Base-by-base conservation (phyloP, 1,139 yeast species). In the Candida labiduridarum region DNA sequence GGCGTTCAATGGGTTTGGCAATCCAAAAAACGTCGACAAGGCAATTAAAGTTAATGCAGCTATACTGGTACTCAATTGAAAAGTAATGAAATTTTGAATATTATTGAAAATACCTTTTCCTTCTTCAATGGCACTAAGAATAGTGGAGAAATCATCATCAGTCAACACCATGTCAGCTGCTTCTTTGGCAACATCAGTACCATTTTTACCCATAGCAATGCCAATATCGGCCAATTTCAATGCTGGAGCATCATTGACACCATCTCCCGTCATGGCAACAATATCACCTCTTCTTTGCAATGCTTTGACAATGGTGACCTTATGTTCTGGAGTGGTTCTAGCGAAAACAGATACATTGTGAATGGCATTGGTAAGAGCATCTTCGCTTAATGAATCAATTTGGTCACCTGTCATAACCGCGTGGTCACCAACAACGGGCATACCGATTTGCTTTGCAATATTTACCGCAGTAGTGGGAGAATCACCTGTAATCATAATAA, bases 231-330 rank as follows among this genome's bases (percentile, higher is more conserved):
- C 99, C 63, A 92, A 78, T 67, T 94, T 94, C 61, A 94, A 80
- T 4, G 99, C 98, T n/a, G 99, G 99, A 0, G 99, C 97, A 71
- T 94, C 99, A 66, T 94, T 94, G 27, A 94, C 99, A 70, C 99
- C 99, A 69, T 94, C 99, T 58, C 99, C 99, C 10, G 98, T 94
- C 99, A 94, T 94, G 40, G 97, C 99, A 46, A 94, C 99, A 55
- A 92, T 86, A 67, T 94, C 97, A 44, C 97, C 98, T 61, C 96
- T 82, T 63, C 84, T 80, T 68, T 94, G 97, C 59, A 94, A 78
- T 0, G 97, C 97, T 62, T 89, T 83, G 31, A 94, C 96, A 68
- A 94, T 94, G 48, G 88, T 79, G 53, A 94, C 89, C 67, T 94
- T 94, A 72, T 94, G 97, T 65, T 92, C 96, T 1, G 99, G 99